Evolutionary conservation across 176 grass and related monocot species (phyloP), one percentile per base, ranked within the genome.

Genomic region (Avena atlantica): DNA sequence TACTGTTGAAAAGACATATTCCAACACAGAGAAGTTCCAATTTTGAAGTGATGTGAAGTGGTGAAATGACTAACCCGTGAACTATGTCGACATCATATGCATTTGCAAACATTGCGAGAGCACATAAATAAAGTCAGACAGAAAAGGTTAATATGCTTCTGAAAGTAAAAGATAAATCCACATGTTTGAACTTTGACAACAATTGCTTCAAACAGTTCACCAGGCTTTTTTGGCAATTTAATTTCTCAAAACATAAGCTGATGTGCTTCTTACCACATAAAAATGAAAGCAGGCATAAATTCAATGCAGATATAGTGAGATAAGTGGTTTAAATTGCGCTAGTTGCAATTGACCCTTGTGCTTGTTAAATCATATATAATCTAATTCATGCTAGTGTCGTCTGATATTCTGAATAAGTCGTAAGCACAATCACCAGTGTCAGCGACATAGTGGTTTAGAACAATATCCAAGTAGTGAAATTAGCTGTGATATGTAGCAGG

Each of bases 1-100:
- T 91, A 86, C 91, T 91, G 83, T 25, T 16, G 45, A 2, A 45
- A 78, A 37, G 6, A 75, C 31, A 82, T 63, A 72, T 64, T 55
- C 11, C 27, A 56, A 75, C 8, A 78, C 16, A 45, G 40, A 70
- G 50, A 60, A 9, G 50, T 81, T 77, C 11, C 23, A 68, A 69
- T 21, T 68, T 76, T 69, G 37, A 4, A 8, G 25, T 10, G 71
- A 36, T 78, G 49, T 20, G 48, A 52, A 62, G 25, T 67, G 20
- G 19, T 59, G 51, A 70, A 77, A 70, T 20, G 48, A 70, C 12
- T 67, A 42, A 42, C 40, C 40, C 6, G 40, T 42, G 40, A 42
- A 42, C 40, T 42, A 42, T 42, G 5, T 42, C 40, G 40, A 42
- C 40, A 42, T 42, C 40, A 6, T 42, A 42, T 42, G 40, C 40